A percentile compares a stretch with the other conserved stretches of the same genome.
Evolutionary conservation across 345 rosid species (phyloP).

Genomic region (Camelina laxa): DNA sequence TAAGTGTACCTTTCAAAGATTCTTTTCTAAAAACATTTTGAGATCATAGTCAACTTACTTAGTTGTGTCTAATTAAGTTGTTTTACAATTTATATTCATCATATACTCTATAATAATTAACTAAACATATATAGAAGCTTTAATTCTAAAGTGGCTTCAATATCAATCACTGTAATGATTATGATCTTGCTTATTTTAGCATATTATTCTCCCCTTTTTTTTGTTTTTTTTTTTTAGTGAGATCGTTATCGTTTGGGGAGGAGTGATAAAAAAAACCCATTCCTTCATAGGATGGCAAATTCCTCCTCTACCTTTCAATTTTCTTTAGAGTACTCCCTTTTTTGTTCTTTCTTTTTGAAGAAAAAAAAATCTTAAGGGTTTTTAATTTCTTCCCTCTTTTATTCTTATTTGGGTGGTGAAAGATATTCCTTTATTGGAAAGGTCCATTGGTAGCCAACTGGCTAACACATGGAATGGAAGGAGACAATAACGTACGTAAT

Average conservation of each 20-base stretch:
- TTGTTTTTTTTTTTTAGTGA: neutral
- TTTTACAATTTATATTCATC: neutral
- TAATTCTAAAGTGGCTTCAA: neutral
- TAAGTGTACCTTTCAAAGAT: neutral
- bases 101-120: neutral
- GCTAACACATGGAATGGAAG: conserved; percentile 50
- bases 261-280: conserved; percentile 4
- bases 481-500: conserved; percentile 10
- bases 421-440: conserved; percentile 42
- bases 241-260: conserved; percentile 26
- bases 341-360: neutral
- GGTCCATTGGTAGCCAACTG: conserved; percentile 44
- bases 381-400: neutral
- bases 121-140: neutral
- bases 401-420: conserved; percentile 32
- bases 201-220: neutral
- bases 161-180: neutral
- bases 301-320: neutral
- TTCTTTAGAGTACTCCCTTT: neutral
- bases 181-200: neutral
- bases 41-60: neutral
- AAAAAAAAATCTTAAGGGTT: neutral
- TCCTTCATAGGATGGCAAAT: conserved; percentile 14
- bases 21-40: neutral
- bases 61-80: neutral